These are phyloP conservation scores for Ensete glaucum DNA, from an alignment of 176 grass and related monocot species.

Conservation along the genomic window DNA sequence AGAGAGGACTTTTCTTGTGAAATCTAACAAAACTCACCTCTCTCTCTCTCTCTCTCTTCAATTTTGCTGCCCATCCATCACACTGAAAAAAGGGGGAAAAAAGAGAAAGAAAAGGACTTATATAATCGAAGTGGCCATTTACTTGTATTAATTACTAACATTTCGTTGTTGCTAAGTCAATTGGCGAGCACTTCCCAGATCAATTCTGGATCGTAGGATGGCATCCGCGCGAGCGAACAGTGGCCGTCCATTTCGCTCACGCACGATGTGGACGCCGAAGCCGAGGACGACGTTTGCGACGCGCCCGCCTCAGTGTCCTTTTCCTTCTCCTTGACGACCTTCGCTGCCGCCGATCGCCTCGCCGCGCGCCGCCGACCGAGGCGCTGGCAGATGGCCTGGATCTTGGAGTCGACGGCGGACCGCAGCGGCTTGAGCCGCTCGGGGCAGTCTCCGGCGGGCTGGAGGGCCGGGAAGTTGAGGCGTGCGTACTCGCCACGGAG, in stretches of 20 bases:
- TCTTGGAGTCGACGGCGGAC: constrained; percentile 65
- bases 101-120: too few relatives aligned
- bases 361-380: constrained; percentile 33
- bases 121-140: too few relatives aligned
- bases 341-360: constrained; percentile 13
- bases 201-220: constrained; percentile 77
- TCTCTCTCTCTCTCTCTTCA: too few relatives aligned
- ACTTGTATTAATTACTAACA: too few relatives aligned
- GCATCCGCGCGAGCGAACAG: constrained; percentile 51
- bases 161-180: not conserved
- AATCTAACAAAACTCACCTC: too few relatives aligned
- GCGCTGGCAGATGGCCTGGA: constrained; percentile 81
- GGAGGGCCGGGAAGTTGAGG: constrained; percentile 82
- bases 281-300: constrained; percentile 7
- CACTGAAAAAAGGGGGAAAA: too few relatives aligned
- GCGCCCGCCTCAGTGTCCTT: not conserved
- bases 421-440: constrained; percentile 40
- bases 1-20: too few relatives aligned
- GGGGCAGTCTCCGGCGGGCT: constrained; percentile 30
- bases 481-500: constrained; percentile 92
- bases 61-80: too few relatives aligned
- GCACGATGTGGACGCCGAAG: not conserved
- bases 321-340: too few relatives aligned
- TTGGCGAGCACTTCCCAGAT: constrained; percentile 73
- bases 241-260: constrained; percentile 27